Evolutionary conservation across 805 yeast genomes (phyloP).

Genomic region (Hanseniaspora vineae): DNA sequence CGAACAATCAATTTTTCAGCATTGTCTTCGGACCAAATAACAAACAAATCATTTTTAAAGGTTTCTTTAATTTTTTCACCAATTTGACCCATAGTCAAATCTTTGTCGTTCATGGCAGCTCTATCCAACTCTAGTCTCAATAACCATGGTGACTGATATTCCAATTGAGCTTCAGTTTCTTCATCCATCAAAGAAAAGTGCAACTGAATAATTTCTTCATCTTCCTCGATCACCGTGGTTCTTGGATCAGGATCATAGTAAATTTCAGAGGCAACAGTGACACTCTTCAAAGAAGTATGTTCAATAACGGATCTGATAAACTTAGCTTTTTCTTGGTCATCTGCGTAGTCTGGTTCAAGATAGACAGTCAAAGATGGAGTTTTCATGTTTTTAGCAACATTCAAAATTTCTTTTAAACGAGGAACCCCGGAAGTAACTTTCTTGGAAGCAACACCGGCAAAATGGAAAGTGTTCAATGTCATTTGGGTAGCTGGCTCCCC

Average conservation of each 20-base stretch:
- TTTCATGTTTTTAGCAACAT: conserved; percentile 95
- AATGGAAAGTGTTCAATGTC: conserved; percentile 96
- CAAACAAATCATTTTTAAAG: conserved; percentile 90
- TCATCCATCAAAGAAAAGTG: conserved; percentile 97
- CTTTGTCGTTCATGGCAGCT: conserved; percentile 97
- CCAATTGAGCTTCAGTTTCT: conserved; percentile 85
- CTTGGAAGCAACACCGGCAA: conserved; percentile 95
- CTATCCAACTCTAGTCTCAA: conserved; percentile 93
- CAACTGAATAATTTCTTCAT: conserved; percentile 92
- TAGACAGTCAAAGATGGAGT: conserved; percentile 99
- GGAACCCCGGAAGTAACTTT: conserved; percentile 96
- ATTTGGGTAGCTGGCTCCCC: conserved; percentile 98
- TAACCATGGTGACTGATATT: conserved; percentile 96
- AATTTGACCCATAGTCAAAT: conserved; percentile 94
- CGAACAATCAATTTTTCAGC: conserved; percentile 94
- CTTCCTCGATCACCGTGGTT: conserved; percentile 92
- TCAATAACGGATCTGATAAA: conserved; percentile 93
- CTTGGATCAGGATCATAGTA: conserved; percentile 97
- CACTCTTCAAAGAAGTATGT: conserved; percentile 88
- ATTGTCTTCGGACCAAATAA: conserved; percentile 98
- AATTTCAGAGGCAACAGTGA: conserved; percentile 94
- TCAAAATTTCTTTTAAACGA: conserved; percentile 92
- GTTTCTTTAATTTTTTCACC: conserved; percentile 89
- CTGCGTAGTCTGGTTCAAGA: conserved; percentile 63
- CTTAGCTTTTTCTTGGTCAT: conserved; percentile 88